Percentiles rank a stretch among this genome's conserved stretches.
These are phyloP conservation scores for Stropharia rugosoannulata DNA, from an alignment of 768 basidiomycete genomes.

Conservation along the genomic window DNA sequence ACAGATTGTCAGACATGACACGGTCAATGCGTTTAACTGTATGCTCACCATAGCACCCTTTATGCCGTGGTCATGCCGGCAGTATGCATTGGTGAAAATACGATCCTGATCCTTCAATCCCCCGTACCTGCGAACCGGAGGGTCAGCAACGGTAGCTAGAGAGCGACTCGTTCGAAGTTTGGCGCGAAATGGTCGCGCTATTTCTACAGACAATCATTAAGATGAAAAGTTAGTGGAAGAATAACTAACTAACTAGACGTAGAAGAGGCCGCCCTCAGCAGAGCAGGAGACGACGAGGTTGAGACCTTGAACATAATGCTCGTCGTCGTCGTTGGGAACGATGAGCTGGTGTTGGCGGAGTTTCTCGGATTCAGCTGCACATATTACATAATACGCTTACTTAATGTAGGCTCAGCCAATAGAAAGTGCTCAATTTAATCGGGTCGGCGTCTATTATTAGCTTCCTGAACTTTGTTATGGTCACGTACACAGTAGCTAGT, in stretches of 20 bases:
- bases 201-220: conserved; percentile 16
- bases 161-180: conserved; percentile 38
- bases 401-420: background rate
- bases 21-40: background rate
- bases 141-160: conserved; percentile 75
- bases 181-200: conserved; percentile 30
- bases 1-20: background rate
- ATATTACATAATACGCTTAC: conserved; percentile 13
- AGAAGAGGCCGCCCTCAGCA: conserved; percentile 29
- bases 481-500: no score
- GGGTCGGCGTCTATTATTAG: no score
- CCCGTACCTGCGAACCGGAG: conserved; percentile 91
- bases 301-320: conserved; percentile 33
- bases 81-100: conserved; percentile 91
- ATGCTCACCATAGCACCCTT: conserved; percentile 83
- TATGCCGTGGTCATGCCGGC: conserved; percentile 85
- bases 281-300: conserved; percentile 34
- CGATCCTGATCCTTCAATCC: conserved; percentile 94
- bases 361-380: conserved; percentile 23
- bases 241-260: conserved; percentile 26
- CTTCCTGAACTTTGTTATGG: no score
- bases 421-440: background rate
- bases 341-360: conserved; percentile 26
- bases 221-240: background rate
- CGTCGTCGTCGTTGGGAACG: conserved; percentile 29